phyloP scores from a whole-genome alignment of 2,329 filamentous ascomycete genomes.

The Aspergillus arachidicola region DNA sequence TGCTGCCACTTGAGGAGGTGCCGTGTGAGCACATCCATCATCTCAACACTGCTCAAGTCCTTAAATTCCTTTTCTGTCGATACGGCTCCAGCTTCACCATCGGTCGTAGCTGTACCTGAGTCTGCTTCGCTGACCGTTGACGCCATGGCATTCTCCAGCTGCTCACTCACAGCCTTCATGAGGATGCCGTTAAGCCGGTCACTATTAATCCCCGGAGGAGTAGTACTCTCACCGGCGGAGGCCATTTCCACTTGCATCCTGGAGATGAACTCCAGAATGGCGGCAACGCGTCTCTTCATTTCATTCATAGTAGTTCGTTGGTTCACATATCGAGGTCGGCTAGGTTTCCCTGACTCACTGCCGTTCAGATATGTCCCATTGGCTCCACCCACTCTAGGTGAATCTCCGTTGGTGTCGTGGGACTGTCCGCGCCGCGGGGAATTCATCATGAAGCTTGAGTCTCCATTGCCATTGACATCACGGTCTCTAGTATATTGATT shows the following conservation, averaged over 20 bases:
- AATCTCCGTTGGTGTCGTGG: slow-evolving; percentile 42
- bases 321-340: slow-evolving; percentile 61
- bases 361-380: slow-evolving; percentile 58
- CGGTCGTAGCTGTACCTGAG: slow-evolving; percentile 27
- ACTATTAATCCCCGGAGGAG: slow-evolving; percentile 39
- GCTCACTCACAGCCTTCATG: slow-evolving; percentile 39
- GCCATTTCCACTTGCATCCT: slow-evolving; percentile 87
- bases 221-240: slow-evolving; percentile 53
- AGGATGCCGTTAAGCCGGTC: slow-evolving; percentile 37
- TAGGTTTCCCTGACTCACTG: slow-evolving; percentile 59
- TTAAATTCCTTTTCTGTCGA: slow-evolving; percentile 63
- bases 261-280: slow-evolving; percentile 86
- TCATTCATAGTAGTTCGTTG: slow-evolving; percentile 77
- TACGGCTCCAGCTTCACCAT: slow-evolving; percentile 25
- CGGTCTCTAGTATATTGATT: slow-evolving; percentile 83
- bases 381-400: slow-evolving; percentile 37
- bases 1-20: slow-evolving; percentile 85
- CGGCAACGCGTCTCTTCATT: slow-evolving; percentile 80
- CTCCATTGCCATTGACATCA: slow-evolving; percentile 59
- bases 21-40: slow-evolving; percentile 85
- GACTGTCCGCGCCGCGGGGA: slow-evolving; percentile 46
- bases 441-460: slow-evolving; percentile 34
- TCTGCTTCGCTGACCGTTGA: slow-evolving; percentile 31
- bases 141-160: slow-evolving; percentile 33
- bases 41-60: slow-evolving; percentile 75